Evolutionary conservation across 2,329 filamentous ascomycete genomes (phyloP), one percentile per base, ranked within the genome.

Genomic region (Cercospora nicotianae): DNA sequence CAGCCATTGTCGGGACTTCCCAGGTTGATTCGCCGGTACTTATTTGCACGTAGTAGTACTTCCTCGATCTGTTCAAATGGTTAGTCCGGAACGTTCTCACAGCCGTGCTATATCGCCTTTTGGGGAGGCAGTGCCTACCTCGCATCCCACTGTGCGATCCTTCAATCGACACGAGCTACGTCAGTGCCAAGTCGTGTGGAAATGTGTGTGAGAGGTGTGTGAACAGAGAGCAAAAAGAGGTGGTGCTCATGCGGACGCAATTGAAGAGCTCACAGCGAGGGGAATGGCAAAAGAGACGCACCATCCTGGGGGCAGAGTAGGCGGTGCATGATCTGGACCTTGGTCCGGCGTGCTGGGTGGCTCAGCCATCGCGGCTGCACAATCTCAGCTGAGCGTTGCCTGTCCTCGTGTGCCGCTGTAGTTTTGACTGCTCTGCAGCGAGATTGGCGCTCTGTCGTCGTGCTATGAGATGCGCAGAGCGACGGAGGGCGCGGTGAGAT

Each of bases 1-100:
- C 79, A 45, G 78, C 76, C 69, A 73, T 74, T 12, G 78, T 80
- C 12, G 79, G 79, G 30, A 75, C 74, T 53, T 80, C 78, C 79
- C 79, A 81, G 20, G 79, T 80, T 39, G 78, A 80, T 66, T 79
- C 77, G 66, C 79, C 79, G 62, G 79, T 81, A 69, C 76, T 79
- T 51, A 80, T 80, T 70, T 80, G 79, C 13, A 81, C 79, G 69
- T 74, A 81, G 74, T 81, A 81, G 70, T 81, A 81, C 65, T 80
- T 80, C 66, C 79, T 72, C 26, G 77, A 79, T 76, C 79, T 80
- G 64, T 26, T 18, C 12, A 30, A n/a, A n/a, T 23, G 26, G 69
- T 73, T 66, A 73, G 67, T 66, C 28, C 6, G 36, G 18, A 20
- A 30, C 30, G 26, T 20, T 53, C 5, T 5, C n/a, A 28, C 4